These are phyloP conservation scores for Gentiana macrophylla DNA, from an alignment of 257 asterid species.

Conservation along the genomic window DNA sequence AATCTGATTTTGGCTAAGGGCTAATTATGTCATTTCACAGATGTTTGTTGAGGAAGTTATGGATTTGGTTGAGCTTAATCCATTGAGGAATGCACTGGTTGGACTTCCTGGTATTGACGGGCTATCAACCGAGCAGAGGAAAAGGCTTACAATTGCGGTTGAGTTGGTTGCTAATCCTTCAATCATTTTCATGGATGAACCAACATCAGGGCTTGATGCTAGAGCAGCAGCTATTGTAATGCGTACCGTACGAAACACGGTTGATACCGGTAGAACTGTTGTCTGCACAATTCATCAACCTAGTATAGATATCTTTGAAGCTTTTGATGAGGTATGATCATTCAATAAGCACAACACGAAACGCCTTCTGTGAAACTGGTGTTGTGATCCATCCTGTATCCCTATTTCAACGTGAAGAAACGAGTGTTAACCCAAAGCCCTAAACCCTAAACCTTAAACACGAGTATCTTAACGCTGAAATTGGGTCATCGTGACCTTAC, in stretches of 20 bases:
- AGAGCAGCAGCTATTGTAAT: conserved; percentile 88
- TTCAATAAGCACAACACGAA: neutral
- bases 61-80: conserved; percentile 72
- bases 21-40: conserved; percentile 18
- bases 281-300: conserved; percentile 92
- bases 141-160: conserved; percentile 78
- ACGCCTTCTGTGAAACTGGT: neutral
- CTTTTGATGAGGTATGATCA: conserved; percentile 65
- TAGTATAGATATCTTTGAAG: conserved; percentile 80
- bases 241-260: conserved; percentile 81
- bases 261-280: conserved; percentile 78
- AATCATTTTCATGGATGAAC: conserved; percentile 84
- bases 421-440: too few relatives aligned
- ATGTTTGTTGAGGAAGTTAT: conserved; percentile 89
- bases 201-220: conserved; percentile 86
- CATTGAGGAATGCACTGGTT: conserved; percentile 59
- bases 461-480: too few relatives aligned
- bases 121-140: conserved; percentile 80
- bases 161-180: conserved; percentile 86
- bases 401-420: too few relatives aligned
- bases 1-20: neutral
- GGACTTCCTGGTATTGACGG: conserved; percentile 86
- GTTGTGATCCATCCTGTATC: neutral
- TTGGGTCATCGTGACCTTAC: too few relatives aligned
- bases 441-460: too few relatives aligned